phyloP scores from a whole-genome alignment of 495 filamentous ascomycete species.

The Tirmania nivea region DNA sequence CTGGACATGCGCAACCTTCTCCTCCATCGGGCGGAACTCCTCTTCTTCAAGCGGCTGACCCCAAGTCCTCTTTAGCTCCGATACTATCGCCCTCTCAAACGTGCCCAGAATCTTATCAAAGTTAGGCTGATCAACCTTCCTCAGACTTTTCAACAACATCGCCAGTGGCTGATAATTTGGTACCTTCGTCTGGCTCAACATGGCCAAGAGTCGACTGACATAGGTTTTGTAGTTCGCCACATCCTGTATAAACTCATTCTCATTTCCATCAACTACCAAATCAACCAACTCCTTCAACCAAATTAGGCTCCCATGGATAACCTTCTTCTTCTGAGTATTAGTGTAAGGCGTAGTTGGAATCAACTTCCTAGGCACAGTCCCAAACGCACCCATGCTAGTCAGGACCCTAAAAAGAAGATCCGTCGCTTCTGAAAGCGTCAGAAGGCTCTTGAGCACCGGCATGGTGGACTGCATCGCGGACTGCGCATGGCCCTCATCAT shows the following conservation, averaged over 20 bases:
- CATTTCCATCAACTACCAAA: conserved; percentile 6
- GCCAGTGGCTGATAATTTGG: conserved; percentile 12
- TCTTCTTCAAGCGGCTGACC: conserved; percentile 17
- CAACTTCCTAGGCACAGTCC: conserved; percentile 15
- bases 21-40: conserved; percentile 11
- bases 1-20: conserved; percentile 19
- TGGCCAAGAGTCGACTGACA: conserved; percentile 16
- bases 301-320: conserved; percentile 15
- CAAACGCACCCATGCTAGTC: conserved; percentile 15
- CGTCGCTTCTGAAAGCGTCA: conserved; percentile 14
- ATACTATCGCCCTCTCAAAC: conserved; percentile 14
- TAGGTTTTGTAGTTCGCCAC: conserved; percentile 14
- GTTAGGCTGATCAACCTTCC: conserved; percentile 9
- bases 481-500: conserved; percentile 18
- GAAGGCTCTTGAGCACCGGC: conserved; percentile 14
- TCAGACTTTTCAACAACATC: conserved; percentile 11
- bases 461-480: conserved; percentile 13
- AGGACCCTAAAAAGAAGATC: conserved; percentile 17
- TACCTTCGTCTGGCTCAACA: conserved; percentile 16
- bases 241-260: conserved; percentile 18
- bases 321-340: conserved; percentile 16
- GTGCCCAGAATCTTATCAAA: conserved; percentile 17
- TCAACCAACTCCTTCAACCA: conserved; percentile 20
- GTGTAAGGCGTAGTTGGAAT: conserved; percentile 14
- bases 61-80: conserved; percentile 16